Base-by-base conservation (phyloP, 805 yeast species). In the Candida coleopterorum region DNA sequence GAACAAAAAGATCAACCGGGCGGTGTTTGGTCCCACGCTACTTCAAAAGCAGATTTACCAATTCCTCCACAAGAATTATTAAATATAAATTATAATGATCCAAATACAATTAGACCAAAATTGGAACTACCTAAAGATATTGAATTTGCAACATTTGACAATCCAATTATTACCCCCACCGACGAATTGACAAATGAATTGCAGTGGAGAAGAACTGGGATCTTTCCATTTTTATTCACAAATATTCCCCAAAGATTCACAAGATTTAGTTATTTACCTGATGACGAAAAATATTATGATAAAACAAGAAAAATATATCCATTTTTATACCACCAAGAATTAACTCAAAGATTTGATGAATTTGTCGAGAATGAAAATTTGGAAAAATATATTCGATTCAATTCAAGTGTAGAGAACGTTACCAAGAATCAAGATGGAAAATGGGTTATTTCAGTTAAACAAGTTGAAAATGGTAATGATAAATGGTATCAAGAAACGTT, bases 401-500 rank as follows among this genome's bases (percentile, higher is more conserved):
- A 57, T 36, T 56, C 75, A 2, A 56, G 60, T 32, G 73, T 73
- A 5, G 71, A 68, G 42, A 42, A 53, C 2, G 60, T 65, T 6
- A 38, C 36, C 25, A 65, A 67, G 37, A 47, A 51, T 18, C 6
- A n/a, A 12, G 40, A 34, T 9, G 63, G 60, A 1, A 62, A 68
- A 47, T 72, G 77, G 77, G 41, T 48, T 1, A 23, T 69, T 7
- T 52, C 59, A 5, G 48, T 62, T 2, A 43, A 50, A 17, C 40
- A 30, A 30, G 40, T 40, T 9, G 40, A 39, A 7, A 32, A 35
- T 2, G 38, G 24, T 3, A 29, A 29, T 8, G 68, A 40, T 42
- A 42, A 45, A 22, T 72, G 77, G 77, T 72, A 72, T 42, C 52
- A 46, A 18, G 73, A 73, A 36, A 52, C 50, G 23, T 77, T 68